A percentile compares a stretch with the other conserved stretches of the same genome.
Conservation (phyloP, 495 filamentous ascomycete species). For the Penicillium crystallinum region DNA sequence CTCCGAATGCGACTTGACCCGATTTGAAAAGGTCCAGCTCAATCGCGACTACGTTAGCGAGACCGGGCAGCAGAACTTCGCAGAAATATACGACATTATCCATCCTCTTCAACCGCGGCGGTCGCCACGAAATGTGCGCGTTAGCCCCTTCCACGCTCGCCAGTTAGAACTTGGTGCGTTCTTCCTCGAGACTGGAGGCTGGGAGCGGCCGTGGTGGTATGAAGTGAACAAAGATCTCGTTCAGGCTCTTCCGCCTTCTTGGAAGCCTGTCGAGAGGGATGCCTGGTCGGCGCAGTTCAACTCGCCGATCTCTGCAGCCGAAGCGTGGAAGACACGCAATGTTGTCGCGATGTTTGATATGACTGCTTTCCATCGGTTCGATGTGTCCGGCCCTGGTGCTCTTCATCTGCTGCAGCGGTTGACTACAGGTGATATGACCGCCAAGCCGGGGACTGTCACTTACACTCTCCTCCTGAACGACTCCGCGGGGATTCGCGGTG, state of each 20-base stretch:
- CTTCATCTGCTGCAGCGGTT: slow-evolving; percentile 39
- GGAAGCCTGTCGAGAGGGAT: slow-evolving; percentile 42
- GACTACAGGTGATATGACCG: slow-evolving; percentile 37
- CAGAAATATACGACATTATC: slow-evolving; percentile 49
- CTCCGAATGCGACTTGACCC: slow-evolving; percentile 44
- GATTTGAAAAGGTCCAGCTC: slow-evolving; percentile 47
- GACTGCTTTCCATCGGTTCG: slow-evolving; percentile 47
- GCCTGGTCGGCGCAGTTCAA: slow-evolving; percentile 41
- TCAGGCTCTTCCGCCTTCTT: slow-evolving; percentile 35
- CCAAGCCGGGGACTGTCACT: slow-evolving; percentile 32
- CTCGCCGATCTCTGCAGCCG: slow-evolving; percentile 45
- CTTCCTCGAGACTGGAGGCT: slow-evolving; percentile 45
- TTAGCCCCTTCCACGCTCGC: slow-evolving; percentile 41
- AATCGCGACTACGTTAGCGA: slow-evolving; percentile 40
- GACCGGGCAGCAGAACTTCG: slow-evolving; percentile 47
- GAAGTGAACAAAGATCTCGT: slow-evolving; percentile 41
- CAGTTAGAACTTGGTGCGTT: slow-evolving; percentile 44
- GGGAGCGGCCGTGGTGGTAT: slow-evolving; percentile 51
- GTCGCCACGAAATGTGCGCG: slow-evolving; percentile 43
- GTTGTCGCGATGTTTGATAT: slow-evolving; percentile 51
- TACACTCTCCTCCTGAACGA: slow-evolving; percentile 43
- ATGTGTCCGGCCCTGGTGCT: slow-evolving; percentile 44
- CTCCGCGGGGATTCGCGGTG: slow-evolving; percentile 36
- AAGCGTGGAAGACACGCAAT: slow-evolving; percentile 50
- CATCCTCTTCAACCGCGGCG: slow-evolving; percentile 45